phyloP scores from a whole-genome alignment of 192 early-diverging fungal genomes.

The Backusella luteola region DNA sequence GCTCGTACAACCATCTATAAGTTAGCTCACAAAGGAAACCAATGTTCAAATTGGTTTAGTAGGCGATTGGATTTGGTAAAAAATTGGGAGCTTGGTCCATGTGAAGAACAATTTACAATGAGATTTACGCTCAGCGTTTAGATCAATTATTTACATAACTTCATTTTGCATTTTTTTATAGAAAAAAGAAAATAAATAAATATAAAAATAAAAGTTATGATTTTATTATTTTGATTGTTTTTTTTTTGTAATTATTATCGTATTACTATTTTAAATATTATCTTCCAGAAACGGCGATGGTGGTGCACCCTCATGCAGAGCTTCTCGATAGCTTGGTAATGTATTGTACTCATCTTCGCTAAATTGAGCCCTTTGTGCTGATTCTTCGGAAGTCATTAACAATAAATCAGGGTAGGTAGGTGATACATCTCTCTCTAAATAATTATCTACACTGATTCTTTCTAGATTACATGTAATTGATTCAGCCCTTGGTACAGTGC shows the following conservation, averaged over 20 bases:
- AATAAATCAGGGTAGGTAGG: not conserved
- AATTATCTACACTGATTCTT: not conserved
- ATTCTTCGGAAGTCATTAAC: not conserved
- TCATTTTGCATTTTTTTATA: not conserved
- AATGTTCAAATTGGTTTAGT: not conserved
- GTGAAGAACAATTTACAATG: not conserved
- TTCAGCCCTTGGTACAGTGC: not conserved
- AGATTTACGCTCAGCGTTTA: not conserved
- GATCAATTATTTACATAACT: not conserved
- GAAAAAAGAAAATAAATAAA: not conserved
- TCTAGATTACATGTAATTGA: not conserved
- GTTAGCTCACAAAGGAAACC: not conserved
- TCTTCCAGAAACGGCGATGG: slow-evolving; percentile 16
- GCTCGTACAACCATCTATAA: not conserved
- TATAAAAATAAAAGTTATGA: not conserved
- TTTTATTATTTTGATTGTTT: not conserved
- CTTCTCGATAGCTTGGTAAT: slow-evolving; percentile 7
- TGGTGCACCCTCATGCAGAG: not conserved
- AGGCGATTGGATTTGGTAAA: not conserved
- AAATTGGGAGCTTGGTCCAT: not conserved
- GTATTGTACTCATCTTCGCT: not conserved
- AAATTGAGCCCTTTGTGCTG: not conserved
- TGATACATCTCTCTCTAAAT: not conserved
- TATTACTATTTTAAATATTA: slow-evolving; percentile 11
- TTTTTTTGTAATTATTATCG: not conserved